Base-by-base conservation (phyloP, 352 stramenopile species). In the Phytophthora melonis region DNA sequence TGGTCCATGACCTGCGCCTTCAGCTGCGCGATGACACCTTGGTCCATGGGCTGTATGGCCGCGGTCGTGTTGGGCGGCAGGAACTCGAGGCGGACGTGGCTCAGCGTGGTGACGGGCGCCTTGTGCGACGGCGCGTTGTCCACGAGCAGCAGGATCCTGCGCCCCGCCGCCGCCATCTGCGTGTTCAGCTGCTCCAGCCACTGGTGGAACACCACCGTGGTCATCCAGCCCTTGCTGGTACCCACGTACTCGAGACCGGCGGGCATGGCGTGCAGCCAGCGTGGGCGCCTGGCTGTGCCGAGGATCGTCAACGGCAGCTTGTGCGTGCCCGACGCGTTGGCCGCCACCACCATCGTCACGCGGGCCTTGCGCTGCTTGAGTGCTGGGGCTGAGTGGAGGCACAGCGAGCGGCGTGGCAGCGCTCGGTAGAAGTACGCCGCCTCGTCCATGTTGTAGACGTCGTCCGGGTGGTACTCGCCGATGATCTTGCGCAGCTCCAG, bases 171-270 rank as follows among this genome's bases (percentile, higher is more conserved):
- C 14, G 34, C 19, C 59, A 66, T 58, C 19, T 66, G 36, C 4
- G 3, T 27, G 19, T 58, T 50, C 8, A 66, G 45, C 3, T 25
- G 27, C 45, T 25, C 25, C 59, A 49, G 18, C 59, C 27, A 65
- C 7, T 65, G 25, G 3, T 32, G 7, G 43, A 65, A 65, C 10
- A 66, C 45, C 2, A 32, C 1, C 4, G 47, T 58, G 13, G 59
- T 66, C 59, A 66, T 66, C 59, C 59, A 66, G 30, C 47, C 18
- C 27, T 66, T 66, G 27, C 10, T 41, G 13, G 59, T 66, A 3
- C 47, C 45, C 2, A 52, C 36, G 47, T 66, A 66, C 11, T 58
- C 30, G 3, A 66, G 19, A 16, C 18, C 23, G 1, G 47, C 59
- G 3, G 59, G 45, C 45, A 41, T 66, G 1, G 32, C 1, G 9